Evolutionary conservation across 2,329 filamentous ascomycete genomes (phyloP), one percentile per base, ranked within the genome.

Genomic region (Fusarium praegraminearum): DNA sequence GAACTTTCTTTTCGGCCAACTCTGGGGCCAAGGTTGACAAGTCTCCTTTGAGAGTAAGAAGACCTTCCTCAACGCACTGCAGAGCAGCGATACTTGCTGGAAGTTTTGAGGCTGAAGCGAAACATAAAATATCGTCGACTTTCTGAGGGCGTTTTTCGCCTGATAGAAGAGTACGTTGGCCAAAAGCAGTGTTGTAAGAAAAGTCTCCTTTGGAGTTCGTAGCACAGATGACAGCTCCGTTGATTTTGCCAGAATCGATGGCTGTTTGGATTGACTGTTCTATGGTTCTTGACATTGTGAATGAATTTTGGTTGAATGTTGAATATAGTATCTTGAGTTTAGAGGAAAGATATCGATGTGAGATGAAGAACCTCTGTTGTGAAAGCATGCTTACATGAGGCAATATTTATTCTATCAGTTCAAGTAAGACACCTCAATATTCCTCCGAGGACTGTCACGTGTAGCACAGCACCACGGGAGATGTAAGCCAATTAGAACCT

Each of bases 51-150:
- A 89, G 77, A 2, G 73, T 73, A 1, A 88, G 70, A 1, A 83
- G 74, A 0, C 85, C 85, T 9, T 83, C 79, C 36, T 89, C 86
- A 3, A 89, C 84, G 46, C 84, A 82, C 60, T 87, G 84, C n/a
- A 89, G 71, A 2, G 82, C 81, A 4, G 86, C 83, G 53, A 89
- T 81, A 3, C 82, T 81, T 3, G 86, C 82, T 55, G 87, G 65
- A 4, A 89, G 75, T 62, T 84, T 84, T 28, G 77, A 80, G 4
- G 75, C 78, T 5, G 79, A 82, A 4, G 79, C 80, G 0, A 83
- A 63, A 47, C 64, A 80, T 10, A 81, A 51, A 6, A 81, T 73
- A 38, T 79, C 76, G 58, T 82, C 81, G 2, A 79, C 63, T 26
- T 75, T 71, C 16, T 81, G 78, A 0, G 81, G 78, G 0, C 59